These are phyloP conservation scores for Fonsecaea monophora DNA, from an alignment of 2,329 filamentous ascomycete species.

Conservation along the genomic window DNA sequence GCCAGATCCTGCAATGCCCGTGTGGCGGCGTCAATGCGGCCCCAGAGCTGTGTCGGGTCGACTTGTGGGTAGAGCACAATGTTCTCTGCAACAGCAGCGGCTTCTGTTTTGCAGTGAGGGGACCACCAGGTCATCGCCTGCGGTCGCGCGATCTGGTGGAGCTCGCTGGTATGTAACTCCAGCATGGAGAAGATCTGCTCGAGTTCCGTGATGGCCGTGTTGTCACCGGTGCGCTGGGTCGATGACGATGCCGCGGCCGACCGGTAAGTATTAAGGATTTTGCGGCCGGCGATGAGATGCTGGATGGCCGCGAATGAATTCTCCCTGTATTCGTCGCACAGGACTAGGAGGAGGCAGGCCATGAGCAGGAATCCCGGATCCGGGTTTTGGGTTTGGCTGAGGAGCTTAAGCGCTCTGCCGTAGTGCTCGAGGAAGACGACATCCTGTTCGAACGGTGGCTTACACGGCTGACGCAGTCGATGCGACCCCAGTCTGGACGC, in stretches of 20 bases:
- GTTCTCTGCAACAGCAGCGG: not conserved
- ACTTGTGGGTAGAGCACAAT: not conserved
- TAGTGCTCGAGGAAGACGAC: conserved; percentile 29
- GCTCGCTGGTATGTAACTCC: conserved; percentile 24
- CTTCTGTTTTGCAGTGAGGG: not conserved
- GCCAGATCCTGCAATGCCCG: conserved; percentile 18
- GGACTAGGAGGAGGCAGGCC: conserved; percentile 32
- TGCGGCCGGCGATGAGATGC: conserved; percentile 29
- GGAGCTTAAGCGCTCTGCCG: conserved; percentile 24
- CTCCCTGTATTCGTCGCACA: conserved; percentile 31
- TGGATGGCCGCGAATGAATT: conserved; percentile 24
- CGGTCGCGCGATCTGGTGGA: conserved; percentile 18
- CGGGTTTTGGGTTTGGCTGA: conserved; percentile 16
- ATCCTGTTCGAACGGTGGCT: not conserved
- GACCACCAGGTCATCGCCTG: not conserved
- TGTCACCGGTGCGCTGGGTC: not conserved
- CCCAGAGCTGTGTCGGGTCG: not conserved
- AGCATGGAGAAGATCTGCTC: conserved; percentile 30
- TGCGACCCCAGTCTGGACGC: conserved; percentile 16
- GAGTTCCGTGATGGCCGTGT: conserved; percentile 23
- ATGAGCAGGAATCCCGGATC: conserved; percentile 28
- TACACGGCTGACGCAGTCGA: not conserved
- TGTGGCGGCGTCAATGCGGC: conserved; percentile 15
- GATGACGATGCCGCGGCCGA: not conserved
- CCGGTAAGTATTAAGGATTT: conserved; percentile 21